Conservation (phyloP, 2,329 filamentous ascomycete species). For the Neonectria magnoliae region DNA sequence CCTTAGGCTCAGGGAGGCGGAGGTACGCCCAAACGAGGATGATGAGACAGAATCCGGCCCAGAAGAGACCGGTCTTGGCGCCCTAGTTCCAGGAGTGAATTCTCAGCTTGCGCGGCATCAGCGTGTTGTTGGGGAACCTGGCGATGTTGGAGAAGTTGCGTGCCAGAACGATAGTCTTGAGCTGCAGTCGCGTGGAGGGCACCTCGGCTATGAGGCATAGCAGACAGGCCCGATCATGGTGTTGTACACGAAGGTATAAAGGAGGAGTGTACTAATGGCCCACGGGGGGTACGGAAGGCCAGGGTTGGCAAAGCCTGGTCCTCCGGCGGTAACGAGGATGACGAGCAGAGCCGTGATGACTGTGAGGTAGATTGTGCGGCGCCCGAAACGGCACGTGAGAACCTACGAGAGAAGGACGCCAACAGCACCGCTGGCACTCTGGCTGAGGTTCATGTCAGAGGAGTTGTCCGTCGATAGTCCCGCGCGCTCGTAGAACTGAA, state of each 20-base stretch:
- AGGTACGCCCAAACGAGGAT: conserved; percentile 61
- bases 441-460: conserved; percentile 50
- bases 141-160: conserved; percentile 44
- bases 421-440: conserved; percentile 55
- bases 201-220: conserved; percentile 79
- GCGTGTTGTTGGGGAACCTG: conserved; percentile 54
- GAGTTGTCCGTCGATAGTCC: conserved; percentile 49
- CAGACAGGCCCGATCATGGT: conserved; percentile 65
- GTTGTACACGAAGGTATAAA: conserved; percentile 56
- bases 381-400: conserved; percentile 54
- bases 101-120: conserved; percentile 57
- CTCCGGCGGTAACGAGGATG: conserved; percentile 55
- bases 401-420: conserved; percentile 58
- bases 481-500: conserved; percentile 57
- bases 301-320: conserved; percentile 61
- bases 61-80: conserved; percentile 60
- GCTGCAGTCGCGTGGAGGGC: conserved; percentile 56
- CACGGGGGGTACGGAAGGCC: conserved; percentile 52
- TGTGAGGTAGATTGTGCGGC: conserved; percentile 55
- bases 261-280: conserved; percentile 57
- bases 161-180: conserved; percentile 57
- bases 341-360: conserved; percentile 60
- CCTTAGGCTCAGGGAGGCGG: conserved; percentile 63
- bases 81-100: conserved; percentile 57
- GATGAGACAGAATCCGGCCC: conserved; percentile 51